Base-by-base conservation (phyloP, 768 basidiomycete species). In the Boletus huronensis region DNA sequence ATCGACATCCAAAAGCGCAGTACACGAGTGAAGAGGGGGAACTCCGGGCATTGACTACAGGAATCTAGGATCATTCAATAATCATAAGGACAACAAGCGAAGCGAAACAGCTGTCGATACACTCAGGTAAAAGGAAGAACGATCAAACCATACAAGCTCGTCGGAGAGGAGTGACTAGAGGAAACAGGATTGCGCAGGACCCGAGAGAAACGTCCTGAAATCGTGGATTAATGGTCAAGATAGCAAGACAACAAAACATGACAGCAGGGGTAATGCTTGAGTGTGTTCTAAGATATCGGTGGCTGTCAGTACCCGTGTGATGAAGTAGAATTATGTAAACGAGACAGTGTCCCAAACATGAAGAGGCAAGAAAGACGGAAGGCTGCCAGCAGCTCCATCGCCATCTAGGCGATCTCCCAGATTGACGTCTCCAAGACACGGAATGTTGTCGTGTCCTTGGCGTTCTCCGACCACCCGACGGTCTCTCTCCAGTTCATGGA, bases 391-490 rank as follows among this genome's bases (percentile, higher is more conserved):
- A 68, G 63, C 43, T 36, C 17, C 19, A 35, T 43, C 28, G 32
- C 47, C 34, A 16, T 46, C 67, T 68, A 87, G 48, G 75, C 72
- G 50, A 90, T 78, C 74, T 93, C 90, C 63, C 92, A 75, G 36
- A 92, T 77, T 4, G 88, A 86, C 14, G 83, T 85, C 72, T 93
- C 90, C 64, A 93, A 70, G 45, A 93, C 81, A 26, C 90, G 82
- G 74, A 93, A 92, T 68, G 85, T 73, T 16, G 79, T 74, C 19
- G 82, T 64, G 57, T 92, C 90, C 68, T 90, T 90, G 51, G 84
- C 84, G 64, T 85, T 80, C 70, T 93, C 91, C 9, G 84, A 83
- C 87, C 88, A 93, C 23, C 85, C 86, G 42, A 92, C 82, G 38
- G 84, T 72, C 64, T 88, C 87, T 53, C 89, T 75, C 91, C 91